Percentiles rank a stretch among this genome's conserved stretches.
Evolutionary conservation across 768 basidiomycete genomes (phyloP).

Genomic region (Leccinum arenicola): DNA sequence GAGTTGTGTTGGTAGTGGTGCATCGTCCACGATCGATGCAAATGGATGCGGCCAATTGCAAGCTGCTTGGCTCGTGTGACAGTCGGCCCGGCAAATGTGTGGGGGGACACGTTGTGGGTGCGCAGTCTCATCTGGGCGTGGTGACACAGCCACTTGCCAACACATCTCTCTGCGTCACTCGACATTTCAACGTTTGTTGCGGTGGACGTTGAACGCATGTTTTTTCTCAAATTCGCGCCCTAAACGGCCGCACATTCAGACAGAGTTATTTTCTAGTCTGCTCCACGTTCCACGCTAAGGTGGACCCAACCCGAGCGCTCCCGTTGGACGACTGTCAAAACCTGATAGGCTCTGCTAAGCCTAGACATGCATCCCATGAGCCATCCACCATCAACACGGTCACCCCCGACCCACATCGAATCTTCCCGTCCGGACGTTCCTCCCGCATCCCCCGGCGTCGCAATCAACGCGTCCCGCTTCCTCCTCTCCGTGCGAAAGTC

Average conservation of each 20-base stretch:
- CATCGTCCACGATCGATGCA: no score
- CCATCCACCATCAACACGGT: conserved; percentile 13
- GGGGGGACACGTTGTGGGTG: neutral
- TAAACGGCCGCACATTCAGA: neutral
- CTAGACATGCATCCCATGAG: conserved; percentile 13
- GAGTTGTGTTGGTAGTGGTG: no score
- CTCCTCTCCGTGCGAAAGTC: conserved; percentile 31
- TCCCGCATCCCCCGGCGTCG: conserved; percentile 10
- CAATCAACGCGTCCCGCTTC: conserved; percentile 27
- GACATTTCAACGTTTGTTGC: neutral
- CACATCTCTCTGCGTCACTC: neutral
- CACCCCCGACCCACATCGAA: conserved; percentile 14
- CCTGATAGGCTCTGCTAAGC: neutral
- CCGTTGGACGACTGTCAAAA: neutral
- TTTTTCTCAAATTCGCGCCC: neutral
- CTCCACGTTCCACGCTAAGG: conserved; percentile 3
- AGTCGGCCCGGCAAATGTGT: neutral
- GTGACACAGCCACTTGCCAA: conserved; percentile 10
- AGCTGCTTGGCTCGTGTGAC: neutral
- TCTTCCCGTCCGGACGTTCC: conserved; percentile 1
- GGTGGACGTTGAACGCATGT: conserved; percentile 10
- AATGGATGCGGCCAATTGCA: no score
- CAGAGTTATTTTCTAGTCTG: neutral
- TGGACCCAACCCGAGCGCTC: neutral
- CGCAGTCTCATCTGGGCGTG: neutral